phyloP scores from a whole-genome alignment of 2,329 filamentous ascomycete species.

The Talaromyces sp. region DNA sequence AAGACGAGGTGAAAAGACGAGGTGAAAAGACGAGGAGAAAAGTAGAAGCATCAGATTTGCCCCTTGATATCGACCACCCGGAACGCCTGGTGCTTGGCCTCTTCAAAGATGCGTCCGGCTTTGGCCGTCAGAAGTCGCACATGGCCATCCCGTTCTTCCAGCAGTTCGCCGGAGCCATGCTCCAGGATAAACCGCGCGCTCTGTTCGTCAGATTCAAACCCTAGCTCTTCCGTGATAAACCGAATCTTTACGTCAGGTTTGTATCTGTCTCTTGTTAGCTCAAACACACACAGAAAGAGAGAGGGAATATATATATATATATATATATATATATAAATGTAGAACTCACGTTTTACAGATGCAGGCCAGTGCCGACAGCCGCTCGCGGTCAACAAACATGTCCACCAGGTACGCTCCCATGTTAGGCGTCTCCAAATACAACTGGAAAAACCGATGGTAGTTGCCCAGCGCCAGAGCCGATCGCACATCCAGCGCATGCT shows the following conservation, averaged over 20 bases:
- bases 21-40: background rate
- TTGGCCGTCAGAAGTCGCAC: constrained; percentile 71
- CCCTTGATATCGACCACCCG: constrained; percentile 93
- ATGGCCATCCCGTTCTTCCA: constrained; percentile 70
- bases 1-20: background rate
- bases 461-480: constrained; percentile 89
- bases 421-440: constrained; percentile 89
- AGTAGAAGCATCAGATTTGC: constrained; percentile 57
- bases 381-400: constrained; percentile 95
- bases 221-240: constrained; percentile 92
- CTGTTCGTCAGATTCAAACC: constrained; percentile 87
- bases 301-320: no score
- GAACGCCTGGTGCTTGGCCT: constrained; percentile 68
- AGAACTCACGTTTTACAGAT: constrained; percentile 97
- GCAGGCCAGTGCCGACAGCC: constrained; percentile 80
- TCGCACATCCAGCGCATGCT: constrained; percentile 86
- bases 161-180: constrained; percentile 66
- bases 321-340: no score
- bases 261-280: constrained; percentile 64
- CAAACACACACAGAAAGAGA: background rate
- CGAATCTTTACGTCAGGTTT: constrained; percentile 83
- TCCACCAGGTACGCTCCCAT: constrained; percentile 99
- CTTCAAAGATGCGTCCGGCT: constrained; percentile 68
- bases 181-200: constrained; percentile 87
- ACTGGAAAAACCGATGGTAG: constrained; percentile 95